Evolutionary conservation across 192 early-diverging fungal species (phyloP).

Genomic region (Borealophlyctis nickersoniae): DNA sequence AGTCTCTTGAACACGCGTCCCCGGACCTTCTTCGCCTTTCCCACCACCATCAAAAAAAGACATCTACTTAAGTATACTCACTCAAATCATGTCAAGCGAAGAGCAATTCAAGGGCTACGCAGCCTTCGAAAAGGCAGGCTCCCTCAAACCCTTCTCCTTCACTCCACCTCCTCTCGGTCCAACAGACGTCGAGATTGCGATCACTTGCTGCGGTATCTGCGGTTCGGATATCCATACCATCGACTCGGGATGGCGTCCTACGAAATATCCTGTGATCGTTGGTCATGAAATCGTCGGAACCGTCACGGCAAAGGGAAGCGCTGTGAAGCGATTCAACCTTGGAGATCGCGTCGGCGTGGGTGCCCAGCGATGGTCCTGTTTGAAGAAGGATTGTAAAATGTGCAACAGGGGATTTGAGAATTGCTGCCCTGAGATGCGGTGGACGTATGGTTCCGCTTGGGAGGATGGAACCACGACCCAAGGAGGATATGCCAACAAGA

Average conservation of each 20-base stretch:
- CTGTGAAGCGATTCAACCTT: slow-evolving; percentile 23
- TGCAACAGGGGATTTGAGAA: slow-evolving; percentile 22
- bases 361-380: slow-evolving; percentile 27
- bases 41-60: no score
- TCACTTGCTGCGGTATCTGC: slow-evolving; percentile 71
- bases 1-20: no score
- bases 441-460: slow-evolving; percentile 10
- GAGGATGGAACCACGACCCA: slow-evolving; percentile 18
- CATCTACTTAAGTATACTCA: no score
- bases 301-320: slow-evolving; percentile 22
- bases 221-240: slow-evolving; percentile 70
- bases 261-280: slow-evolving; percentile 26
- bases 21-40: no score
- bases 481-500: slow-evolving; percentile 23
- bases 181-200: slow-evolving; percentile 59
- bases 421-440: slow-evolving; percentile 1
- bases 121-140: neutral
- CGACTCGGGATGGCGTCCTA: slow-evolving; percentile 56
- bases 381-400: slow-evolving; percentile 14
- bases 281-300: slow-evolving; percentile 42
- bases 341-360: slow-evolving; percentile 41
- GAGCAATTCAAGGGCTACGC: slow-evolving; percentile 14
- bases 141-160: slow-evolving; percentile 33
- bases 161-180: slow-evolving; percentile 22
- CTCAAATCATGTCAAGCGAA: slow-evolving; percentile 1